phyloP scores from a whole-genome alignment of 148 eudicot species.

The Polygonum maritimum region DNA sequence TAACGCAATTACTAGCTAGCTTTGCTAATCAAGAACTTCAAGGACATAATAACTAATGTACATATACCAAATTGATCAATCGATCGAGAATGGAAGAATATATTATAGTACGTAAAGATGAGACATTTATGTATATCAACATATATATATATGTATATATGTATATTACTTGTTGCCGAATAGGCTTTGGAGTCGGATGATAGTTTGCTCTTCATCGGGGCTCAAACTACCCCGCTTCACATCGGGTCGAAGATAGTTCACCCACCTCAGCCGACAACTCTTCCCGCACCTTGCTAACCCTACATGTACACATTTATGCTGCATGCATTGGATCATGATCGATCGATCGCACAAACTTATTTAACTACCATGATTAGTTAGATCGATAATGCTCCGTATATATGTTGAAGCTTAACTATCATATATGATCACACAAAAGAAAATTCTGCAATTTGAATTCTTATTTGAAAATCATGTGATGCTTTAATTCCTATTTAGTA shows the following conservation, averaged over 20 bases:
- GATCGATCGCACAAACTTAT: no score
- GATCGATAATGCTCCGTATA: no score
- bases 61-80: background rate
- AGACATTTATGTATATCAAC: background rate
- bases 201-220: constrained; percentile 36
- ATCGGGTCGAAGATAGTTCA: constrained; percentile 51
- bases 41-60: no score
- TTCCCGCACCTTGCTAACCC: constrained; percentile 49
- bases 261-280: constrained; percentile 52
- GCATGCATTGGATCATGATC: background rate
- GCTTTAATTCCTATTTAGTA: no score
- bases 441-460: no score
- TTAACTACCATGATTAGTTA: no score
- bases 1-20: background rate
- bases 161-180: constrained; percentile 37
- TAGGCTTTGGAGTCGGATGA: constrained; percentile 32
- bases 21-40: no score
- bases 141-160: no score
- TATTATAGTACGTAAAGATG: background rate
- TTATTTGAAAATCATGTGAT: no score
- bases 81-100: no score
- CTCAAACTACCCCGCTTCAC: constrained; percentile 39
- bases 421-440: no score
- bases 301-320: background rate
- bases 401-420: no score